Evolutionary conservation across 2,329 filamentous ascomycete species (phyloP), one percentile per base, ranked within the genome.

Genomic region (Botrytis galanthina): DNA sequence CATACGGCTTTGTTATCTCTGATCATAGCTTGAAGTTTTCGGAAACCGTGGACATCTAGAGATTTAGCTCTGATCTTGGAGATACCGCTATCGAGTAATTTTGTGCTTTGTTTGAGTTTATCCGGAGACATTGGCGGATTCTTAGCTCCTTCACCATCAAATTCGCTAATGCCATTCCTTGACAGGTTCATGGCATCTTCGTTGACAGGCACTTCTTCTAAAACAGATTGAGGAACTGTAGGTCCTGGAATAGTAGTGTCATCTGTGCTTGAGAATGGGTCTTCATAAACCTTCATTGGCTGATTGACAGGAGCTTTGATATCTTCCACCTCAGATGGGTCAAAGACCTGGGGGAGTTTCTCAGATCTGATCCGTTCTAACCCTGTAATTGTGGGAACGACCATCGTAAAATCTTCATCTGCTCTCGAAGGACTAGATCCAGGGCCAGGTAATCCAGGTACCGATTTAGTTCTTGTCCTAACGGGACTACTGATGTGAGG

Each of bases 41-140:
- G 89, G 85, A 95, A 94, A 73, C 92, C 92, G 79, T 94, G 92
- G 5, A 93, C 92, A 79, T 95, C 93, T n/a, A 95, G 87, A 1
- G 89, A 89, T 78, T 89, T 89, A 44, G 88, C 86, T 77, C 90
- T 90, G 77, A 95, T 91, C 76, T 92, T 92, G 70, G 89, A 85
- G 77, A 95, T 92, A 68, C 91, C 93, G 78, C 92, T 94, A 46
- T 91, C 88, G 8, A 95, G 86, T 37, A 95, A 84, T 62, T 91
- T 88, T 12, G 84, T 82, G 78, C 86, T 89, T 76, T 90, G 88
- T 66, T 86, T 86, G 7, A 83, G 79, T 78, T 88, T 89, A 16
- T 91, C 89, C 0, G 86, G 84, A 0, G 85, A 84, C 73, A 80
- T 77, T 20, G 72, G 69, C 26, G 75, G 75, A 22, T 70, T 67